Base-by-base conservation (phyloP, 225 moss, liverwort and hornwort species). In the Lunularia cruciata region DNA sequence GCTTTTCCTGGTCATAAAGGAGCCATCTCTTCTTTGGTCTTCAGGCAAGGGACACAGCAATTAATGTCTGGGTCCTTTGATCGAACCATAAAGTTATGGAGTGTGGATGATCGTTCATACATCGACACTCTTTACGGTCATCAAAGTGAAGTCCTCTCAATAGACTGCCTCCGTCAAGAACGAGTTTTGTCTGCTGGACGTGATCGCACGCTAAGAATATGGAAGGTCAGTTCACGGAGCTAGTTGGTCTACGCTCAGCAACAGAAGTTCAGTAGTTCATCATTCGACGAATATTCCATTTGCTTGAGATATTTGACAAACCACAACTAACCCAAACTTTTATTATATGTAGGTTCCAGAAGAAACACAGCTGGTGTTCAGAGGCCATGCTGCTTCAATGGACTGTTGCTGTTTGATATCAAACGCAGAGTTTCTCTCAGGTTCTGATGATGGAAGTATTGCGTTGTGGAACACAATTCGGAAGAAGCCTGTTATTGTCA, bases 31-130 rank as follows among this genome's bases (percentile, higher is more conserved):
- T 86, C 87, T 52, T 72, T 98, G 69, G 84, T 75, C 23, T 98
- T 98, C 67, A 91, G 98, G 68, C 91, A 93, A 79, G 98, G 98
- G 70, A 98, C 98, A 35, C 91, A 98, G 59, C 89, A 98, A 80
- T 81, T 98, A 60, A 89, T 98, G 77, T 98, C 98, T 48, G 85
- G 88, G 59, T 86, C 98, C 34, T 69, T 78, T 35, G 98, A 98
- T 80, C 93, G 98, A 49, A 88, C 86, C 20, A 74, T 98, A 53
- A 98, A 98, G 78, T 70, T 98, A 49, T 98, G 98, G 98, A 98
- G 93, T 70, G 88, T 89, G 72, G 98, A 93, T 58, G 93, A 93
- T 69, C 88, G 93, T 55, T 89, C 98, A 3, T 98, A 98, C 56
- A 86, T 93, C 34, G 98, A 98, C 67, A 93, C 93, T 35, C 79